Conservation (phyloP, 306 rosid genomes). For the Prunus campanulata region DNA sequence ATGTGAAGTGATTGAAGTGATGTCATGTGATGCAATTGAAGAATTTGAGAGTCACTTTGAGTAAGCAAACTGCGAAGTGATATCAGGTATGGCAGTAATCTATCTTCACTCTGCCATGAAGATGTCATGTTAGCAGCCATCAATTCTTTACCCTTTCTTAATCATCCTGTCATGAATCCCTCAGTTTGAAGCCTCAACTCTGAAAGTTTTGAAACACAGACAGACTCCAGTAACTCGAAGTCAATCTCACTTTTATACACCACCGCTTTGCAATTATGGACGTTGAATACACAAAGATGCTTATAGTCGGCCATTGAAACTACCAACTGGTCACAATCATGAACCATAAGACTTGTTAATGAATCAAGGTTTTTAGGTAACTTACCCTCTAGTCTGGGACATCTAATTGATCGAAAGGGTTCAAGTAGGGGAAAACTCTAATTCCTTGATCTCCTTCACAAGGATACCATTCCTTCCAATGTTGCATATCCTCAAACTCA, state of each 20-base stretch:
- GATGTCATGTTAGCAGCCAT: not conserved
- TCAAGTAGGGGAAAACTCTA: not conserved
- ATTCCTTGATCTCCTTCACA: not conserved
- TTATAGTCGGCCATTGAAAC: not conserved
- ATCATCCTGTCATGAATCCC: not conserved
- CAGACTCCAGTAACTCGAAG: not conserved
- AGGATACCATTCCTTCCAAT: constrained; percentile 9
- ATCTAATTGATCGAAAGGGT: not conserved
- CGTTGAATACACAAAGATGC: not conserved
- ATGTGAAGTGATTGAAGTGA: not conserved
- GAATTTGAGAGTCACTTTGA: not conserved
- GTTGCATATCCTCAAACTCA: not conserved
- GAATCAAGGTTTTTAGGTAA: not conserved
- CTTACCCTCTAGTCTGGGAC: constrained; percentile 1
- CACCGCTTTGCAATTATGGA: not conserved
- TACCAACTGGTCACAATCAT: not conserved
- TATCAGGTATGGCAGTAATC: not conserved
- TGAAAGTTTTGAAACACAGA: not conserved
- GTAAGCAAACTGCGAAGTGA: not conserved
- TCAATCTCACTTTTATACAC: not conserved
- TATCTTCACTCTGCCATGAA: not conserved
- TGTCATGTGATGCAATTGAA: not conserved
- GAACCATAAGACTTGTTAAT: not conserved
- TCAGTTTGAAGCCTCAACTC: not conserved
- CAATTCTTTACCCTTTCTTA: not conserved